A percentile compares a stretch with the other conserved stretches of the same genome.
These are phyloP conservation scores for Boletellus deceptivus DNA, from an alignment of 1,284 basidiomycete genomes.

Conservation along the genomic window DNA sequence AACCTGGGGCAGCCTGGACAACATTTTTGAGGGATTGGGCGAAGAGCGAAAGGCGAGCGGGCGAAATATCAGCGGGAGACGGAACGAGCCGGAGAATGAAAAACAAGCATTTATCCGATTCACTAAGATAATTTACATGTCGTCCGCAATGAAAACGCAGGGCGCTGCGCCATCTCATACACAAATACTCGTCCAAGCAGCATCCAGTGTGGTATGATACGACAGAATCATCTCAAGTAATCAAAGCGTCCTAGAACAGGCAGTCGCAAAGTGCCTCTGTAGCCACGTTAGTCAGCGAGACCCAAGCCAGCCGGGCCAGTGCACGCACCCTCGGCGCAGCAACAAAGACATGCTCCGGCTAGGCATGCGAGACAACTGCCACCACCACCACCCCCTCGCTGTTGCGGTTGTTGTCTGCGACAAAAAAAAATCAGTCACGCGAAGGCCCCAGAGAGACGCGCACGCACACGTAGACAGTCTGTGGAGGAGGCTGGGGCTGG, in stretches of 20 bases:
- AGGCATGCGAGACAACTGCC: conserved; percentile 65
- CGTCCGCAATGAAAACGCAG: conserved; percentile 11
- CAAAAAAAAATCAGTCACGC: conserved; percentile 10
- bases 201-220: conserved; percentile 22
- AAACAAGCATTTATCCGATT: conserved; percentile 21
- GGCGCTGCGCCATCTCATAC: conserved; percentile 8
- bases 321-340: conserved; percentile 70
- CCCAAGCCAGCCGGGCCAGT: not conserved
- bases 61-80: conserved; percentile 15
- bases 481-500: conserved; percentile 67
- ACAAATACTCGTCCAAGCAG: conserved; percentile 15
- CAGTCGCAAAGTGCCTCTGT: conserved; percentile 72
- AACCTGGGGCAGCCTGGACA: conserved; percentile 72
- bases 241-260: conserved; percentile 45
- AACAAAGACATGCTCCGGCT: conserved; percentile 70
- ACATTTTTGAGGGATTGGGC: conserved; percentile 59
- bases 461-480: conserved; percentile 70
- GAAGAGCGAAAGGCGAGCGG: conserved; percentile 28
- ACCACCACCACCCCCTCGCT: conserved; percentile 40
- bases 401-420: conserved; percentile 53
- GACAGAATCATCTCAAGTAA: conserved; percentile 10
- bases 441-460: not conserved
- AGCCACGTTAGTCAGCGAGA: conserved; percentile 4
- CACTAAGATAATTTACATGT: conserved; percentile 34
- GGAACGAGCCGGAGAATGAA: conserved; percentile 35